phyloP scores from a whole-genome alignment of 805 yeast genomes.

The Kuraishia molischiana region DNA sequence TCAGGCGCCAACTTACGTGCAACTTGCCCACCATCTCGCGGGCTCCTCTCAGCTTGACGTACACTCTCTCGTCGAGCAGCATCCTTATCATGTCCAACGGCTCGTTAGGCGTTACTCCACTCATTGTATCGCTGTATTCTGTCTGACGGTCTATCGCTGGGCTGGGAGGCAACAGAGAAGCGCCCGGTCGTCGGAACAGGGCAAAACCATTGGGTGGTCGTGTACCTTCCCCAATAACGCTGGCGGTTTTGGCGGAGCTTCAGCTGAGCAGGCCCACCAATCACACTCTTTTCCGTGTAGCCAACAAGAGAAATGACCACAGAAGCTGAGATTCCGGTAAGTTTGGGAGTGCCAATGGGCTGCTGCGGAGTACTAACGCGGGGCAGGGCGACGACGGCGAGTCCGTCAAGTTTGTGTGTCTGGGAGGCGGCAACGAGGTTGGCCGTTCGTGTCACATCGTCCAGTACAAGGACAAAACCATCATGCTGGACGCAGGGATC shows the following conservation, averaged over 20 bases:
- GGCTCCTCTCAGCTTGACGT: conserved; percentile 88
- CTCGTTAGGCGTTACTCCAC: conserved; percentile 24
- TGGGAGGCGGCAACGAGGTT: conserved; percentile 98
- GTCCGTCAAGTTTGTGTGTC: conserved; percentile 61
- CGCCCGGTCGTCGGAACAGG: no score
- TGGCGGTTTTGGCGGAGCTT: no score
- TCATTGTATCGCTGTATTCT: no score
- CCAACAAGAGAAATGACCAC: no score
- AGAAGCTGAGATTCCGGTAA: no score
- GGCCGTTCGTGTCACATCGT: conserved; percentile 94
- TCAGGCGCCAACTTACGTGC: conserved; percentile 52
- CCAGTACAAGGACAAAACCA: conserved; percentile 86
- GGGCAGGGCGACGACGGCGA: conserved; percentile 11
- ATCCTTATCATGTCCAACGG: conserved; percentile 88
- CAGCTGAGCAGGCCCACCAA: no score
- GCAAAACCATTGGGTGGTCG: no score
- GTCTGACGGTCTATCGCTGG: no score
- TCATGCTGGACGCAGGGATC: conserved; percentile 97
- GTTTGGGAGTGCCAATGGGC: no score
- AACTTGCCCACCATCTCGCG: conserved; percentile 84
- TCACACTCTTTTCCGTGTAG: no score
- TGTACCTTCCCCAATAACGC: no score
- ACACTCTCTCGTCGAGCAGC: conserved; percentile 78
- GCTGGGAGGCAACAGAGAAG: no score
- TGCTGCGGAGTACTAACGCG: neutral